phyloP scores from a whole-genome alignment of 805 yeast species.

The Candida argentea region DNA sequence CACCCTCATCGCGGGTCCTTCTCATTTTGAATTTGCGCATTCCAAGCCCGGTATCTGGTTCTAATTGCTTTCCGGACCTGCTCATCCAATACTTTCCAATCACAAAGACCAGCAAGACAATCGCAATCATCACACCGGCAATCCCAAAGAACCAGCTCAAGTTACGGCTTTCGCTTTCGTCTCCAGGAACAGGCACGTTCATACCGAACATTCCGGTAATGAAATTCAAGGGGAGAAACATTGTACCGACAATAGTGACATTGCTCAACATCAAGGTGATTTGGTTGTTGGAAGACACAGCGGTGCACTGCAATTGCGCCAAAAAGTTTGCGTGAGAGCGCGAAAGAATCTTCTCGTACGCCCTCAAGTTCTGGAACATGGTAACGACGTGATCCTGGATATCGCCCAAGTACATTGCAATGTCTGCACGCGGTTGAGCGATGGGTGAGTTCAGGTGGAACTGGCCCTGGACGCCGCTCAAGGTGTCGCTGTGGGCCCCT shows the following conservation, averaged over 20 bases:
- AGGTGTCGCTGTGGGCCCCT: slow-evolving; percentile 16
- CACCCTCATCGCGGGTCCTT: slow-evolving; percentile 20
- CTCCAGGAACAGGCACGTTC: slow-evolving; percentile 18
- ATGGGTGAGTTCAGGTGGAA: slow-evolving; percentile 1
- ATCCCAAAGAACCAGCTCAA: slow-evolving; percentile 14
- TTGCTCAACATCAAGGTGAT: slow-evolving; percentile 17
- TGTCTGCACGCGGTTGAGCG: slow-evolving; percentile 19
- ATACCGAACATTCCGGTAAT: slow-evolving; percentile 19
- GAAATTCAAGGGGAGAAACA: slow-evolving; percentile 18
- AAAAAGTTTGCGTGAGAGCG: slow-evolving; percentile 19
- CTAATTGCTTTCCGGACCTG: slow-evolving; percentile 5
- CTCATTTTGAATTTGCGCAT: slow-evolving; percentile 14
- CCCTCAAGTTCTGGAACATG: slow-evolving; percentile 20
- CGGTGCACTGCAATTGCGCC: slow-evolving; percentile 21
- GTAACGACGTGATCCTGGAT: slow-evolving; percentile 23
- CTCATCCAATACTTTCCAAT: slow-evolving; percentile 13
- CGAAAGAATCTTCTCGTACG: slow-evolving; percentile 19
- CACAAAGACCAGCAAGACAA: slow-evolving; percentile 17
- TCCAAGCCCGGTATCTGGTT: no score
- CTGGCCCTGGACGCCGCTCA: slow-evolving; percentile 2
- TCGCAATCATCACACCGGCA: slow-evolving; percentile 12
- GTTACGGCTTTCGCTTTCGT: background rate
- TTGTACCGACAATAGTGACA: slow-evolving; percentile 19
- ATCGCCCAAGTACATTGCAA: slow-evolving; percentile 20
- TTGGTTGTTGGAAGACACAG: slow-evolving; percentile 16